Conservation (phyloP, 2,329 filamentous ascomycete species). For the Ophiostoma piceae region DNA sequence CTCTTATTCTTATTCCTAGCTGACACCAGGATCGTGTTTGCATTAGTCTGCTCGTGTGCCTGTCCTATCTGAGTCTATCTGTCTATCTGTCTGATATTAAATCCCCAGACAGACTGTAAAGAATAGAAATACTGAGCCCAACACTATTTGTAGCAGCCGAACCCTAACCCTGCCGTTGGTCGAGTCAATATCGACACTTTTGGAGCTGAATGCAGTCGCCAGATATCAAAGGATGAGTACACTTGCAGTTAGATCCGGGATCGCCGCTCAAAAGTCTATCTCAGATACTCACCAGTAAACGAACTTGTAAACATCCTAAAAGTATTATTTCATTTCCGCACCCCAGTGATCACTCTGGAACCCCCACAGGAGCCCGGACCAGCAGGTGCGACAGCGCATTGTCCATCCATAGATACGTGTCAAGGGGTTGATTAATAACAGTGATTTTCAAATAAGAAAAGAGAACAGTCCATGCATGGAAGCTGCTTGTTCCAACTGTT, state of each 20-base stretch:
- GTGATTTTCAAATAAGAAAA: not conserved
- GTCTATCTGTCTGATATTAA: too few relatives aligned
- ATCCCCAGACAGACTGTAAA: not conserved
- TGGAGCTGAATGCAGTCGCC: not conserved
- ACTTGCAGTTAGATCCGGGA: not conserved
- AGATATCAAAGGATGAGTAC: not conserved
- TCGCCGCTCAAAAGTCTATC: slow-evolving; percentile 10
- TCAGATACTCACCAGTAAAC: not conserved
- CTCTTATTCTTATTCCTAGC: not conserved
- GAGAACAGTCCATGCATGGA: not conserved
- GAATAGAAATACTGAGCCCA: not conserved
- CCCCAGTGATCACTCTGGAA: not conserved
- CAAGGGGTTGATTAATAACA: not conserved
- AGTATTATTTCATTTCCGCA: not conserved
- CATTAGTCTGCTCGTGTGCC: not conserved
- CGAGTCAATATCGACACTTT: not conserved
- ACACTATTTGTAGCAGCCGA: not conserved
- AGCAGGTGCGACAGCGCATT: slow-evolving; percentile 2
- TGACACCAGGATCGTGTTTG: not conserved
- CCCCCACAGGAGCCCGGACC: slow-evolving; percentile 5
- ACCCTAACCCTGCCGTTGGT: not conserved
- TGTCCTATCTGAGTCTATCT: not conserved
- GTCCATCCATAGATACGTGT: not conserved
- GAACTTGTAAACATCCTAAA: too few relatives aligned
- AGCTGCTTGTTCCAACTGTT: not conserved